Base-by-base conservation (phyloP, 2,329 filamentous ascomycete species). In the Metarhizium sp. region DNA sequence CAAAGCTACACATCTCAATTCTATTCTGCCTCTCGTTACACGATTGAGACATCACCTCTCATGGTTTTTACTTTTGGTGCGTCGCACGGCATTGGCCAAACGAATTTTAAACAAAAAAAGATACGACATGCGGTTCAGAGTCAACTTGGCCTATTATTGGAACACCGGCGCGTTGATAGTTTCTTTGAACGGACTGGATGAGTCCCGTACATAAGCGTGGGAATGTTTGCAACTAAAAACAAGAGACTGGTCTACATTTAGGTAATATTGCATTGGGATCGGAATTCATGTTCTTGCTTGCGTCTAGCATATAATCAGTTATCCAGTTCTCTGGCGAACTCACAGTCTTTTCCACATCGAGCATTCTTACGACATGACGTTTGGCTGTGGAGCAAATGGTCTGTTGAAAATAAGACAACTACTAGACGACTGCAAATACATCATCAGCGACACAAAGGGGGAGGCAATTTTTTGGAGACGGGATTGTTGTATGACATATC, bases 181-280 rank as follows among this genome's bases (percentile, higher is more conserved):
- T 7, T 16, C 61, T 67, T 62, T 58, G 57, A 57, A 51, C 52
- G 62, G 63, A 64, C 66, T 64, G 59, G 60, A 50, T 60, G 57
- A 61, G 61, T 62, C 61, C 60, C 58, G 68, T 68, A 71, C 66
- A 72, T 70, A 69, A 62, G 61, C 63, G 65, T 66, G 63, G 60
- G 62, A 64, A 62, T 58, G 63, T 59, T 58, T 63, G 62, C 63
- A 64, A 48, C 45, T 8, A 40, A 58, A 54, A 53, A 46, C 51
- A 49, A n/a, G 61, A 65, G 63, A 63, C 54, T 62, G 59, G 58
- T 62, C 59, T 62, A 57, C 66, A 71, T 70, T 73, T 69, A 75
- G 71, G 71, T 74, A 74, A 73, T 74, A 73, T 70, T 73, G 74
- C 75, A 76, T 76, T 71, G 71, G 70, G 70, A 68, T 65, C 64